phyloP scores from a whole-genome alignment of 768 basidiomycete genomes.

The Ramaria rubella region DNA sequence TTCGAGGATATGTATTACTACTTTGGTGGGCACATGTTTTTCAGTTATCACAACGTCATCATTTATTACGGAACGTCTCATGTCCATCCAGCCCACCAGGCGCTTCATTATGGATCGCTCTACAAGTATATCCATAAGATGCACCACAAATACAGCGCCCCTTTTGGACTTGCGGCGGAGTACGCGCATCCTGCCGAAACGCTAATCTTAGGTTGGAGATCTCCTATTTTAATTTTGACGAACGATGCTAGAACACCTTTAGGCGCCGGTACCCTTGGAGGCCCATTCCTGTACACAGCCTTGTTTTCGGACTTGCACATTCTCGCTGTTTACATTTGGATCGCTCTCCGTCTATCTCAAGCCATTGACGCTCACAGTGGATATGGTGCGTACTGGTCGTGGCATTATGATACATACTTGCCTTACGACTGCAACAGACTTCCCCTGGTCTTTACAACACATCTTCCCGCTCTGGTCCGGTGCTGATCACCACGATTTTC shows the following conservation, averaged over 20 bases:
- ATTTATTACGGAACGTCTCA: background rate
- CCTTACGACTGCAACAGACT: conserved; percentile 44
- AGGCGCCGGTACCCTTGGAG: conserved; percentile 72
- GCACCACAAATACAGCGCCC: conserved; percentile 95
- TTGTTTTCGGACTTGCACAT: conserved; percentile 79
- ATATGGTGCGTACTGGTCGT: conserved; percentile 59
- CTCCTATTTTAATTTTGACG: background rate
- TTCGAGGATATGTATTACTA: conserved; percentile 97
- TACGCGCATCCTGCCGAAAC: conserved; percentile 98
- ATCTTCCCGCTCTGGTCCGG: conserved; percentile 95
- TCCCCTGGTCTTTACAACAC: conserved; percentile 95
- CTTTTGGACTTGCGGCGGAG: conserved; percentile 95
- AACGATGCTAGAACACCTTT: background rate
- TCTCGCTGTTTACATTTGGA: conserved; percentile 89
- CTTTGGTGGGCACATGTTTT: conserved; percentile 53
- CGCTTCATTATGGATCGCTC: conserved; percentile 74
- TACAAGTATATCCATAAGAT: conserved; percentile 96
- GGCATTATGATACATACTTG: background rate
- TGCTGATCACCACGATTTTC: conserved; percentile 97
- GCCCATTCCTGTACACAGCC: conserved; percentile 81
- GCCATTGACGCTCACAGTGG: conserved; percentile 97
- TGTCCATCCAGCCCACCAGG: conserved; percentile 64
- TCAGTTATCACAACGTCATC: background rate
- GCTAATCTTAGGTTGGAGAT: conserved; percentile 69
- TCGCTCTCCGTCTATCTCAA: conserved; percentile 90